These are phyloP conservation scores for Ramicandelaber brevisporus DNA, from an alignment of 192 early-diverging fungal species.

Conservation along the genomic window DNA sequence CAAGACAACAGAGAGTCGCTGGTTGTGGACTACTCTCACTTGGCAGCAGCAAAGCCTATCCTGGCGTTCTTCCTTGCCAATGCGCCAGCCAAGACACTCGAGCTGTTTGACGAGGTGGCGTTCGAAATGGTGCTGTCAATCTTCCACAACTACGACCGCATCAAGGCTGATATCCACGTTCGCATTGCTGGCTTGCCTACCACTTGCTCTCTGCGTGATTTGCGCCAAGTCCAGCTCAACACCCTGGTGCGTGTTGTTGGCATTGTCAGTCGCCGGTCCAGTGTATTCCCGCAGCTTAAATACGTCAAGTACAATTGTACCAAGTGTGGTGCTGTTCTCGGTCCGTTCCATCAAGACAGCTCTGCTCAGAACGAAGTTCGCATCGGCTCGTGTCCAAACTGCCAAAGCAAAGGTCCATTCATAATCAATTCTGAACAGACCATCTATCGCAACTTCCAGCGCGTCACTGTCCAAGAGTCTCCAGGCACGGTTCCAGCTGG, in stretches of 20 bases:
- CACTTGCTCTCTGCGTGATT: conserved; percentile 61
- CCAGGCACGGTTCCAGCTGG: conserved; percentile 90
- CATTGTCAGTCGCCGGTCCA: conserved; percentile 77
- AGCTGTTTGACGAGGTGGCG: conserved; percentile 81
- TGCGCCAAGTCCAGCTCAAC: conserved; percentile 80
- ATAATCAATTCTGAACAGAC: conserved; percentile 81
- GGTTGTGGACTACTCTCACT: conserved; percentile 64
- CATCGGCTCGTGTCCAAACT: conserved; percentile 57
- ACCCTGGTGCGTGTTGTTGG: conserved; percentile 73
- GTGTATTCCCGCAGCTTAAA: conserved; percentile 92
- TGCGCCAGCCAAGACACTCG: conserved; percentile 64
- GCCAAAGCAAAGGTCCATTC: conserved; percentile 83
- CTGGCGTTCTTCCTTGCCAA: conserved; percentile 79
- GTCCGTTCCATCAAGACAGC: conserved; percentile 90
- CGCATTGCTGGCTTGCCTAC: conserved; percentile 72
- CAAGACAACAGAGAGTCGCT: conserved; percentile 65
- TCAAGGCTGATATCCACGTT: conserved; percentile 83
- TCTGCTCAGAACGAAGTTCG: conserved; percentile 64
- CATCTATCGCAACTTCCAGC: conserved; percentile 92
- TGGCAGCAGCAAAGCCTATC: conserved; percentile 50
- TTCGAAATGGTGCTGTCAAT: conserved; percentile 69
- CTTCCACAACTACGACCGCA: conserved; percentile 73
- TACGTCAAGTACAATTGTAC: conserved; percentile 88
- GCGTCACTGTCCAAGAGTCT: conserved; percentile 81
- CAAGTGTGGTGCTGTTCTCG: conserved; percentile 75